These are phyloP conservation scores for Halenospora varia DNA, from an alignment of 495 filamentous ascomycete genomes.

Conservation along the genomic window DNA sequence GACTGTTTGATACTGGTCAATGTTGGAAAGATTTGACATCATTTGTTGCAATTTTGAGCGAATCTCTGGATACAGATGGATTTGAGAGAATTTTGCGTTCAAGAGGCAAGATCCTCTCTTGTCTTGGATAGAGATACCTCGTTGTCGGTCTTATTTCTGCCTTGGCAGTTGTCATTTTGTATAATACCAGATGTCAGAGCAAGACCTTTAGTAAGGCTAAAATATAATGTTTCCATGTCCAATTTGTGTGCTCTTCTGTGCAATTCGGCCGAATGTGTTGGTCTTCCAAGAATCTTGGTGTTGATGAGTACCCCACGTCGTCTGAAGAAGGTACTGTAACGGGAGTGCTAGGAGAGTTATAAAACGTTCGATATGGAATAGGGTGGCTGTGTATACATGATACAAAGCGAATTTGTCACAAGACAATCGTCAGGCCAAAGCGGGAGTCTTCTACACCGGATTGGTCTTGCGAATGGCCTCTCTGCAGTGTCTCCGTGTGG, in stretches of 20 bases:
- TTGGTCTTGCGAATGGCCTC: neutral
- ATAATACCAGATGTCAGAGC: conserved; percentile 7
- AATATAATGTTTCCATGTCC: conserved; percentile 13
- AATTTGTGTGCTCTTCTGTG: neutral
- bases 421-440: conserved; percentile 2
- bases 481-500: neutral
- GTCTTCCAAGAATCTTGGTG: too few relatives aligned
- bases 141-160: neutral
- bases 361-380: conserved; percentile 1
- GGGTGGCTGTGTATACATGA: neutral
- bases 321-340: conserved; percentile 1
- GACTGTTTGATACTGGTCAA: neutral
- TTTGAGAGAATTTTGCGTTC: neutral
- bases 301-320: neutral
- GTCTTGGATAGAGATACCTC: conserved; percentile 3
- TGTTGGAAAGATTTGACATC: conserved; percentile 8
- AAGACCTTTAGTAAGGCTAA: conserved; percentile 2
- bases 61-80: neutral
- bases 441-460: neutral
- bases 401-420: conserved; percentile 7
- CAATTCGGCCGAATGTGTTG: neutral
- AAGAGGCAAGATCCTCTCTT: conserved; percentile 6
- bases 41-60: conserved; percentile 6
- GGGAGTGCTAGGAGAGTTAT: neutral
- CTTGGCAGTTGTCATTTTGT: conserved; percentile 7